These are phyloP conservation scores for Populus deltoides DNA, from an alignment of 345 rosid genomes.

Conservation along the genomic window DNA sequence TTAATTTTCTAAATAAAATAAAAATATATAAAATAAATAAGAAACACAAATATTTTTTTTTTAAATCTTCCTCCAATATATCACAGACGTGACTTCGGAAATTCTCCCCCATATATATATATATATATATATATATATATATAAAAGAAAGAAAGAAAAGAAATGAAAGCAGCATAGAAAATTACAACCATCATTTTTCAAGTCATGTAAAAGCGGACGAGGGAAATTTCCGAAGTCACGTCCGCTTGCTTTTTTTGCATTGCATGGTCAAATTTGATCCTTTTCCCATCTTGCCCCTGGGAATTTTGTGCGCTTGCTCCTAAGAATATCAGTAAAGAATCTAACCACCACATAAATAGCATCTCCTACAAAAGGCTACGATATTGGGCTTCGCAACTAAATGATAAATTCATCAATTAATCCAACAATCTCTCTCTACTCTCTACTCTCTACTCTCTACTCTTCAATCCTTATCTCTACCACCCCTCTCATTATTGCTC, in stretches of 20 bases:
- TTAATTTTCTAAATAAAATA: no score
- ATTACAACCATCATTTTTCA: background rate
- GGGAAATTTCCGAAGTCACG: background rate
- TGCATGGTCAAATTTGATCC: background rate
- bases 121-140: background rate
- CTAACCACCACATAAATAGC: background rate
- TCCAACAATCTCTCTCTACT: no score
- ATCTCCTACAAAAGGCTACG: background rate
- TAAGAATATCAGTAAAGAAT: background rate
- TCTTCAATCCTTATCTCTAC: background rate
- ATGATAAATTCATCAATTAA: background rate
- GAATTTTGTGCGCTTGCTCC: background rate
- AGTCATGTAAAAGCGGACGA: background rate
- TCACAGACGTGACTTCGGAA: no score
- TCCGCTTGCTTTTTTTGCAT: background rate
- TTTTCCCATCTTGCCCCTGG: background rate
- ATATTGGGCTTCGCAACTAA: background rate
- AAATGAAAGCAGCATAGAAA: background rate
- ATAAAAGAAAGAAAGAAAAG: no score
- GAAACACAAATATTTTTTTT: no score
- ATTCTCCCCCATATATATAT: no score
- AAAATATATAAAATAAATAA: no score
- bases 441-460: background rate
- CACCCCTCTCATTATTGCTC: slow-evolving; percentile 15
- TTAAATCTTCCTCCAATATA: no score